A percentile compares a stretch with the other conserved stretches of the same genome.
Conservation (phyloP, 306 rosid genomes). For the Rosa multiflora region DNA sequence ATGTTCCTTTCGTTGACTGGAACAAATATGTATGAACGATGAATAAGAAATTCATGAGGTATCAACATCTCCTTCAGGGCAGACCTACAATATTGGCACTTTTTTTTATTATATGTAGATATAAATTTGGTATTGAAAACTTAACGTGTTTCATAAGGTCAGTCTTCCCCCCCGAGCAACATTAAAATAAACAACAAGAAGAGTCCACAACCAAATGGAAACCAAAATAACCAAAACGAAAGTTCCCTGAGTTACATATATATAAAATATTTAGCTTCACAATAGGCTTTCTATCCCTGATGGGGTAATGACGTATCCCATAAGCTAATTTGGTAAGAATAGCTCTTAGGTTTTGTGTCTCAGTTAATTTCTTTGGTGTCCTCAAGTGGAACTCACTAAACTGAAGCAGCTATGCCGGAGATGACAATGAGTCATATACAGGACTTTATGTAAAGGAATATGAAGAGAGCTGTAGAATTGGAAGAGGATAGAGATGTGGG, state of each 20-base stretch:
- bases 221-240: background rate
- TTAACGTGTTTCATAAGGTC: too few relatives aligned
- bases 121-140: background rate
- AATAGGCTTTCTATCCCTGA: background rate
- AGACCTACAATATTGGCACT: background rate
- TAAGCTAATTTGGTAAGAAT: background rate
- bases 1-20: background rate
- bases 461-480: background rate
- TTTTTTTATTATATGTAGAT: background rate
- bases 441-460: background rate
- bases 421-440: background rate
- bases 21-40: background rate
- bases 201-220: too few relatives aligned
- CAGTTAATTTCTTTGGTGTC: too few relatives aligned
- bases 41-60: background rate
- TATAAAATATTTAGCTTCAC: background rate
- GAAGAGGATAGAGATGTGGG: background rate
- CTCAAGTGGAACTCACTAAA: too few relatives aligned
- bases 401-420: background rate
- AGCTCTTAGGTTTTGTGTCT: background rate
- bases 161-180: too few relatives aligned
- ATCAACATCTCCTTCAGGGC: conserved; percentile 3
- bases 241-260: background rate
- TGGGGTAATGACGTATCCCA: background rate
- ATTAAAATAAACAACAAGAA: too few relatives aligned